Evolutionary conservation across 129 eudicot genomes (phyloP).

Genomic region (Helichrysum umbraculigerum): DNA sequence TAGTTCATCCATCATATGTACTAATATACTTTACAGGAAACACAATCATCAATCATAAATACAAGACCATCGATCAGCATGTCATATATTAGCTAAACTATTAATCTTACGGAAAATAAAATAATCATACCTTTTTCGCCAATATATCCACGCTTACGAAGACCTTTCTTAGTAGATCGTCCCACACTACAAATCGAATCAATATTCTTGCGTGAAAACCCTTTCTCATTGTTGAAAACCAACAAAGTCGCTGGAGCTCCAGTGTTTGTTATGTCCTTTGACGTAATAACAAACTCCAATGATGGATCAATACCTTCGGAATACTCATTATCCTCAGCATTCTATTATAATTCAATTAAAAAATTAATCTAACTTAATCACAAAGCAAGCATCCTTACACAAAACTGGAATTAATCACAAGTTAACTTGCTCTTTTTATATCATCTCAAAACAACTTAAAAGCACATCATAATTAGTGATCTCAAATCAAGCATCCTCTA

Average conservation of each 20-base stretch:
- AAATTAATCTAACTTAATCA: background rate
- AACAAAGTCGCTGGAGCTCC: slow-evolving; percentile 45
- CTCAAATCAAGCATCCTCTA: too few species aligned
- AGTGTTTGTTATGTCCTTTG: slow-evolving; percentile 51
- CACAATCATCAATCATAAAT: too few species aligned
- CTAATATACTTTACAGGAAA: too few species aligned
- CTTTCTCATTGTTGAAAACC: slow-evolving; percentile 61
- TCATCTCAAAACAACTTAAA: too few species aligned
- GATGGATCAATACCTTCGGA: slow-evolving; percentile 51
- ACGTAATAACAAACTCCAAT: slow-evolving; percentile 51
- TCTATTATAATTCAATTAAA: slow-evolving; percentile 28
- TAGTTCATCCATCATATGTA: too few species aligned
- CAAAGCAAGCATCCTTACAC: too few species aligned
- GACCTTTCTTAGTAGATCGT: slow-evolving; percentile 55
- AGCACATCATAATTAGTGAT: too few species aligned
- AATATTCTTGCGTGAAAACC: slow-evolving; percentile 44
- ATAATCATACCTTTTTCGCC: slow-evolving; percentile 57
- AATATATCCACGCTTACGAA: slow-evolving; percentile 49
- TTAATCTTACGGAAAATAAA: background rate
- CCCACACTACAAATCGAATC: slow-evolving; percentile 63
- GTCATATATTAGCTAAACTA: too few species aligned
- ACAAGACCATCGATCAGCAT: too few species aligned
- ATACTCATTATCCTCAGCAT: slow-evolving; percentile 69
- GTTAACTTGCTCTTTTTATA: too few species aligned
- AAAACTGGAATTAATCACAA: too few species aligned